phyloP scores from a whole-genome alignment of 257 asterid genomes.

The Fraxinus americana region DNA sequence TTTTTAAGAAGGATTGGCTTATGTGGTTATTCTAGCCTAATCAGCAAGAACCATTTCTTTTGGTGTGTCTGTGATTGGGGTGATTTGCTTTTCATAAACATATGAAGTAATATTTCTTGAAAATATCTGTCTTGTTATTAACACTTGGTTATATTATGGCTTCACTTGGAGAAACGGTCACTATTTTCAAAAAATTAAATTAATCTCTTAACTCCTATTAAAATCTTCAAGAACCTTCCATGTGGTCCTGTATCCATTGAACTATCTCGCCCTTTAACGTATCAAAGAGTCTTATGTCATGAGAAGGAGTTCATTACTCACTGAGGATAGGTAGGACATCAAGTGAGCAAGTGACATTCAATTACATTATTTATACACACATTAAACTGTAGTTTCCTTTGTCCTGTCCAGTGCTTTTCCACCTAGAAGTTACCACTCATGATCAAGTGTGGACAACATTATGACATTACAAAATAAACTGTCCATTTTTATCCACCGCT shows the following conservation, averaged over 20 bases:
- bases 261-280: not conserved
- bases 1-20: not conserved
- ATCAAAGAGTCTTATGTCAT: not conserved
- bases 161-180: too few relatives aligned
- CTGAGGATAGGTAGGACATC: not conserved
- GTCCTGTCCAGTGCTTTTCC: not conserved
- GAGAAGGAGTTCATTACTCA: not conserved
- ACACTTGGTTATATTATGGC: too few relatives aligned
- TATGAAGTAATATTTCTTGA: not conserved
- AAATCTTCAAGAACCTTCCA: not conserved
- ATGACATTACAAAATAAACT: not conserved
- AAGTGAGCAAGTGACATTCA: not conserved
- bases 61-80: not conserved
- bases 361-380: not conserved
- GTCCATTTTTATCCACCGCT: not conserved
- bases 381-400: not conserved
- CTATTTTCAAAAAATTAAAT: too few relatives aligned
- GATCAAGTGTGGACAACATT: not conserved
- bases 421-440: not conserved
- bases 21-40: not conserved
- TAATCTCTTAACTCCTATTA: not conserved
- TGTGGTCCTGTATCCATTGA: not conserved
- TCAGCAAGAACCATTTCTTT: not conserved
- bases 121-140: not conserved
- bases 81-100: not conserved